Evolutionary conservation across 306 rosid species (phyloP).

Genomic region (Dalbergia cochinchinensis): DNA sequence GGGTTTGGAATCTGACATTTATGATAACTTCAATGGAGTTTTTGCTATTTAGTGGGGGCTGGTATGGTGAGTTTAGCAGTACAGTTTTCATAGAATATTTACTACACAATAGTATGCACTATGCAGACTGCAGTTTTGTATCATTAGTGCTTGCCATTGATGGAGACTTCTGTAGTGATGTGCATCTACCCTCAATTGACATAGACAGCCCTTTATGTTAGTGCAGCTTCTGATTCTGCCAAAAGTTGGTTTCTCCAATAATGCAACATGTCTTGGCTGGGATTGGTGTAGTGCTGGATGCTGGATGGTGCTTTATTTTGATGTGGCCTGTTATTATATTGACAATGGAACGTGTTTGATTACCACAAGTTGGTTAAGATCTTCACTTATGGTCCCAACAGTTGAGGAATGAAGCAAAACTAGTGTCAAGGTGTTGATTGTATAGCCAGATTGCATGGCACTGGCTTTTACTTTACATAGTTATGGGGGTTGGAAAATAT

Average conservation of each 20-base stretch:
- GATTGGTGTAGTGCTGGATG: constrained; percentile 37
- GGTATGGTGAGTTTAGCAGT: constrained; percentile 44
- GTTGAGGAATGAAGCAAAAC: constrained; percentile 42
- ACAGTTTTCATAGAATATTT: constrained; percentile 32
- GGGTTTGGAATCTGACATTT: constrained; percentile 31
- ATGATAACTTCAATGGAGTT: constrained; percentile 36
- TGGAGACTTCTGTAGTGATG: constrained; percentile 48
- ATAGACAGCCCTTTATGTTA: constrained; percentile 39
- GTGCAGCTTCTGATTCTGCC: constrained; percentile 45
- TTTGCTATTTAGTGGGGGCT: constrained; percentile 43
- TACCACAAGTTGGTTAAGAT: constrained; percentile 40
- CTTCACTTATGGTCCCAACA: constrained; percentile 32
- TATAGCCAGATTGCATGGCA: constrained; percentile 44
- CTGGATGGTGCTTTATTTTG: constrained; percentile 39
- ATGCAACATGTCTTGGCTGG: constrained; percentile 44
- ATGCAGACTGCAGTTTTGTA: constrained; percentile 48
- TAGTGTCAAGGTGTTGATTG: constrained; percentile 40
- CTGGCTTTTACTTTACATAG: constrained; percentile 37
- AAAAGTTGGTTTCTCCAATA: constrained; percentile 42
- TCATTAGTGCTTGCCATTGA: constrained; percentile 43
- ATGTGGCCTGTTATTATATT: constrained; percentile 35
- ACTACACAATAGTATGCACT: constrained; percentile 44
- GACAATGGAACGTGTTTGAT: constrained; percentile 43
- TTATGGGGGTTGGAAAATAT: constrained; percentile 41
- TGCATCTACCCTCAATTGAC: constrained; percentile 38